These are phyloP conservation scores for Lentinula boryana DNA, from an alignment of 768 basidiomycete species.

Conservation along the genomic window DNA sequence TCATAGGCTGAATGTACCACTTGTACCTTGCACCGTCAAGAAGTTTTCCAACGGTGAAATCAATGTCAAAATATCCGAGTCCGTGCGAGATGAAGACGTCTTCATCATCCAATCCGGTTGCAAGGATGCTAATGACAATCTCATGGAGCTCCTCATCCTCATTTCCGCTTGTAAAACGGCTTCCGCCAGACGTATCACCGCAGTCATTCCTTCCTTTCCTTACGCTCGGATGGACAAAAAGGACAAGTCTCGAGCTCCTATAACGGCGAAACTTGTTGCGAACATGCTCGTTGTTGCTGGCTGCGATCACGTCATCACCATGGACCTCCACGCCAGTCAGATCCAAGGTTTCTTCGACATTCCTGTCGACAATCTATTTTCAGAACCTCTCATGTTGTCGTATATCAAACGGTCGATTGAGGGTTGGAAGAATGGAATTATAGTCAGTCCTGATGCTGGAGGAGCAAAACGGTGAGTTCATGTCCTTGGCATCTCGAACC, in stretches of 20 bases:
- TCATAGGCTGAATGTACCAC: conserved; percentile 79
- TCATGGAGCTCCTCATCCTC: conserved; percentile 98
- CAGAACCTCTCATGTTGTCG: conserved; percentile 90
- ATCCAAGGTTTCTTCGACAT: conserved; percentile 99
- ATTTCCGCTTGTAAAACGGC: conserved; percentile 98
- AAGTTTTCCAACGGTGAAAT: conserved; percentile 96
- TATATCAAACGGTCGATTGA: conserved; percentile 87
- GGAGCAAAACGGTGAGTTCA: conserved; percentile 89
- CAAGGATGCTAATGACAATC: conserved; percentile 87
- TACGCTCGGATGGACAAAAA: conserved; percentile 98
- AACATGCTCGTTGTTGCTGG: conserved; percentile 98
- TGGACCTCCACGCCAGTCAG: conserved; percentile 96
- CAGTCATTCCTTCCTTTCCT: conserved; percentile 96
- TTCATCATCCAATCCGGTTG: conserved; percentile 96
- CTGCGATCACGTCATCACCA: conserved; percentile 98
- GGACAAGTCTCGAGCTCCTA: conserved; percentile 92
- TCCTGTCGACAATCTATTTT: conserved; percentile 96
- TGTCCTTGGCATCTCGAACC: conserved; percentile 6
- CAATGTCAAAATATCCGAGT: conserved; percentile 91
- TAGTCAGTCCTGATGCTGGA: conserved; percentile 96
- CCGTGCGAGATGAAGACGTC: conserved; percentile 95
- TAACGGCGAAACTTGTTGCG: conserved; percentile 96
- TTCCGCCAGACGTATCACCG: conserved; percentile 91
- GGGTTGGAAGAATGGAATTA: conserved; percentile 82
- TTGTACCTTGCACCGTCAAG: conserved; percentile 80